These are phyloP conservation scores for Gastrodia elata DNA, from an alignment of 106 monocot genomes.

Conservation along the genomic window DNA sequence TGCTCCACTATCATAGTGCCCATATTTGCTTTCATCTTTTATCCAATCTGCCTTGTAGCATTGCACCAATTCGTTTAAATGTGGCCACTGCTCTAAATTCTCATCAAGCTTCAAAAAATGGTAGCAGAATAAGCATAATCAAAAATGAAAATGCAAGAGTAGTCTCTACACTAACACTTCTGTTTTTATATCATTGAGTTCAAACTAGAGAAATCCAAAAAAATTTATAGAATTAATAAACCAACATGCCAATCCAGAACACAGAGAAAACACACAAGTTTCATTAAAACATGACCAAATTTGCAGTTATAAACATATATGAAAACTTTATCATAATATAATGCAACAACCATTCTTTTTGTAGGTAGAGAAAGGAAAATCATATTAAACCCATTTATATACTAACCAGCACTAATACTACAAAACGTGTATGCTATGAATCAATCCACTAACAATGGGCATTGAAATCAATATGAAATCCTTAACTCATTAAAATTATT, in stretches of 20 bases:
- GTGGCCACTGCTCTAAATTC: constrained; percentile 95
- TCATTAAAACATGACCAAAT: not conserved
- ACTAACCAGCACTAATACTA: not conserved
- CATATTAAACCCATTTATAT: not conserved
- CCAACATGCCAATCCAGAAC: not conserved
- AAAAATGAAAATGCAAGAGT: not conserved
- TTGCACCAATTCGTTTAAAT: constrained; percentile 87
- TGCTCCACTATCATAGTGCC: constrained; percentile 62
- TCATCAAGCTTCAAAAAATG: constrained; percentile 56
- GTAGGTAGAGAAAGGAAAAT: not conserved
- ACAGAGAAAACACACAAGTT: not conserved
- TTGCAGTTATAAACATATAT: not conserved
- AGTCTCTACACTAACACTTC: not conserved
- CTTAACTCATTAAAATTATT: not conserved
- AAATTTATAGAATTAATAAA: not conserved
- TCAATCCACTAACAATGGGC: not conserved
- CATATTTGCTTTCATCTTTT: constrained; percentile 86
- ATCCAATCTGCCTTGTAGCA: constrained; percentile 93
- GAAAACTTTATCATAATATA: not conserved
- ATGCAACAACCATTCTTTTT: not conserved
- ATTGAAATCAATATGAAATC: not conserved
- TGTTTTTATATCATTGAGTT: not conserved
- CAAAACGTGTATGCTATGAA: not conserved
- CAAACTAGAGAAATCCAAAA: not conserved
- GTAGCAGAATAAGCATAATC: not conserved